Evolutionary conservation across 345 rosid genomes (phyloP).

Genomic region (Lumnitzera littorea): DNA sequence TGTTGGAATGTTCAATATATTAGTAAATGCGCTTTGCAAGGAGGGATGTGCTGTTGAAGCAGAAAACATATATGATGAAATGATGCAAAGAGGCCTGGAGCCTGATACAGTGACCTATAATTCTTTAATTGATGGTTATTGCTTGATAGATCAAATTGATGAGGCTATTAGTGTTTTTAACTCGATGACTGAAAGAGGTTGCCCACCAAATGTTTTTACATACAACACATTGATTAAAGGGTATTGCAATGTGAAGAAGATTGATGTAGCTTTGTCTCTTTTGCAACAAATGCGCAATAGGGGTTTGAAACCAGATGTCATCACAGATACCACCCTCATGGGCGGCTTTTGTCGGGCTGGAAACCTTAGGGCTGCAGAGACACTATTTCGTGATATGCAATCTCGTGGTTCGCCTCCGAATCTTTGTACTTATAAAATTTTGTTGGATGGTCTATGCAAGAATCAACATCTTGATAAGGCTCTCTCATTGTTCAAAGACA

Average conservation of each 20-base stretch:
- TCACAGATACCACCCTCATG: not conserved
- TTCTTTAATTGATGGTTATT: not conserved
- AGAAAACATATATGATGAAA: not conserved
- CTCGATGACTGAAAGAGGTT: not conserved
- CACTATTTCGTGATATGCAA: not conserved
- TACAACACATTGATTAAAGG: not conserved
- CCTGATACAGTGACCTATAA: not conserved
- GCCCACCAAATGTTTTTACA: not conserved
- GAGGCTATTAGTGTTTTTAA: not conserved
- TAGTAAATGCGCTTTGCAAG: not conserved
- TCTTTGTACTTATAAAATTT: not conserved
- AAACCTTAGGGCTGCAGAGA: not conserved
- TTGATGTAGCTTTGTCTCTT: constrained; percentile 5
- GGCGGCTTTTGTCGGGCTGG: constrained; percentile 4
- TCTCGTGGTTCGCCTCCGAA: not conserved
- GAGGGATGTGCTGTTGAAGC: not conserved
- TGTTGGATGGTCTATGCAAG: constrained; percentile 1
- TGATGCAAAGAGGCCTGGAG: not conserved
- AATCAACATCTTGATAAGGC: not conserved
- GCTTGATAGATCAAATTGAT: not conserved
- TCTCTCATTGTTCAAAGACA: not conserved
- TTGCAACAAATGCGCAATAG: constrained; percentile 5
- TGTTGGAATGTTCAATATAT: not conserved
- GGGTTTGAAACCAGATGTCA: constrained; percentile 1
- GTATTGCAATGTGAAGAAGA: not conserved